Conservation (phyloP, 441 rosid species). For the Arabidopsis hybrid region DNA sequence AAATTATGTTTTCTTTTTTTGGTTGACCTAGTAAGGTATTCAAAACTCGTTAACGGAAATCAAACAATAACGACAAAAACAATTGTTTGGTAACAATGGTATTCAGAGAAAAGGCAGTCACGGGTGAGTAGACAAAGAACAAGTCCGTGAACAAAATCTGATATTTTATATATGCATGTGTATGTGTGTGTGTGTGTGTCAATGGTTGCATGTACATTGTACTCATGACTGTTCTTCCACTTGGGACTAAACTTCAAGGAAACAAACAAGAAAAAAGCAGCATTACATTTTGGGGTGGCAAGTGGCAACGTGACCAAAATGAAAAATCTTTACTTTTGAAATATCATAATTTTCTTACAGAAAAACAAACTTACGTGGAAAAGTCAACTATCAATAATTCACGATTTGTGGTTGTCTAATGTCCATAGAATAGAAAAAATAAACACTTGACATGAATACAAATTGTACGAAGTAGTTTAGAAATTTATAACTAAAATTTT, state of each 20-base stretch:
- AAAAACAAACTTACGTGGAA: neutral
- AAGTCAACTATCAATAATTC: neutral
- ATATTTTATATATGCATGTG: neutral
- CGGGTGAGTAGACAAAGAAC: conserved; percentile 26
- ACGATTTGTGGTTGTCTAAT: conserved; percentile 4
- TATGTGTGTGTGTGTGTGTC: neutral
- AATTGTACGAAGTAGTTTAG: neutral
- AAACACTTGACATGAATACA: neutral
- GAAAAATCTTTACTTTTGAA: neutral
- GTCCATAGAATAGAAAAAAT: neutral
- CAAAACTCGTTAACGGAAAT: neutral
- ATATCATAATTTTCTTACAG: too few relatives aligned
- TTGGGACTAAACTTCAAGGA: conserved; percentile 28
- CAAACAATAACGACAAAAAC: conserved; percentile 20
- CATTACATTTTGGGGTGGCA: neutral
- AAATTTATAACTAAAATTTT: too few relatives aligned
- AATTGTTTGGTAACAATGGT: conserved; percentile 10
- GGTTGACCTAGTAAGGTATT: neutral
- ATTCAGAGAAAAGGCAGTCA: conserved; percentile 32
- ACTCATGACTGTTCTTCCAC: conserved; percentile 31
- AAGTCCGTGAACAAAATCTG: conserved; percentile 39
- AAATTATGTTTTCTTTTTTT: neutral
- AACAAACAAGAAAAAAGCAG: conserved; percentile 26
- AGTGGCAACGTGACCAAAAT: conserved; percentile 18
- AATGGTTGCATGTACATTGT: conserved; percentile 19